A percentile compares a stretch with the other conserved stretches of the same genome.
Evolutionary conservation across 2,329 filamentous ascomycete species (phyloP).

Genomic region (Aspergillus pseudonomiae): DNA sequence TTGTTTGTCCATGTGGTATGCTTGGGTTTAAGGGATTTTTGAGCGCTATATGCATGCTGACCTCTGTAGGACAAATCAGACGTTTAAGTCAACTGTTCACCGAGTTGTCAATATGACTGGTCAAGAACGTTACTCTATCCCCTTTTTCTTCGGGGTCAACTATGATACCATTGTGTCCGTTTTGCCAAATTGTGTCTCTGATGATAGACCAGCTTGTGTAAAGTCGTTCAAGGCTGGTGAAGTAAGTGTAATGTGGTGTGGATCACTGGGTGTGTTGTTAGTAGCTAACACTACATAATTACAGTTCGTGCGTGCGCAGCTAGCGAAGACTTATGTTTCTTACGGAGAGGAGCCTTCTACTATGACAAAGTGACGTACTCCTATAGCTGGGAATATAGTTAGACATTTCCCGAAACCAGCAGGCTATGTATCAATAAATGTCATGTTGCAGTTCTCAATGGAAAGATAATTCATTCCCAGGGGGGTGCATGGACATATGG

Average conservation of each 20-base stretch:
- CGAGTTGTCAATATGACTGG: constrained; percentile 45
- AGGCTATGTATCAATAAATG: too few relatives aligned
- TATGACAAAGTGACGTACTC: neutral
- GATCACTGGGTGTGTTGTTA: too few relatives aligned
- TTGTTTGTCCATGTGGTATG: constrained; percentile 29
- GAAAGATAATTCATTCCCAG: too few relatives aligned
- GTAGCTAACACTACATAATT: neutral
- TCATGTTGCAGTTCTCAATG: too few relatives aligned
- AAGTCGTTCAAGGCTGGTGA: constrained; percentile 26
- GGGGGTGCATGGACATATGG: too few relatives aligned
- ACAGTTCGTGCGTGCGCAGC: neutral
- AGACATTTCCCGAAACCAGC: too few relatives aligned
- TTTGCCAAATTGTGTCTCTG: constrained; percentile 21
- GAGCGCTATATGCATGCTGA: neutral
- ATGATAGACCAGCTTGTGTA: constrained; percentile 15
- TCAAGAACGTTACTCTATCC: constrained; percentile 43
- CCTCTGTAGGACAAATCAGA: constrained; percentile 39
- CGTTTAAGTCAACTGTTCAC: constrained; percentile 44
- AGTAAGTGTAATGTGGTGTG: constrained; percentile 14
- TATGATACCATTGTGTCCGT: constrained; percentile 39
- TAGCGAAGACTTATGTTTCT: neutral
- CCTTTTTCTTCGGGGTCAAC: constrained; percentile 47
- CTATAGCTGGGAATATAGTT: neutral
- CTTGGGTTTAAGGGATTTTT: neutral
- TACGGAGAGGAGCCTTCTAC: neutral